Base-by-base conservation (phyloP, 495 filamentous ascomycete species). In the Aspergillus nanangensis region DNA sequence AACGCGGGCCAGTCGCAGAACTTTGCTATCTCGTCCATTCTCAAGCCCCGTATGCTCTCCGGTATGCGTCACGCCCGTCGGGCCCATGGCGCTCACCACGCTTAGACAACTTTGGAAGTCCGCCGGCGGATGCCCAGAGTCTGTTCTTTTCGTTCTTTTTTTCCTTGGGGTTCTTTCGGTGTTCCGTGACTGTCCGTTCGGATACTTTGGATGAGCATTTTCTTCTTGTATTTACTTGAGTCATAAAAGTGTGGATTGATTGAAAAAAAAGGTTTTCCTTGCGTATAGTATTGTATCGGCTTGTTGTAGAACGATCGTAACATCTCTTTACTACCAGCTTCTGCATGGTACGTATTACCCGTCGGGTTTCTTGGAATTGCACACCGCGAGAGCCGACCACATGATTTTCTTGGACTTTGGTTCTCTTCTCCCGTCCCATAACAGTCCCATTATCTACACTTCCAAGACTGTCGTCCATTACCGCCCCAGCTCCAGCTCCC, bases 1-100 rank as follows among this genome's bases (percentile, higher is more conserved):
- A 72, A 51, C 15, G 36, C 70, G 20, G 84, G 84, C 19, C 55
- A 71, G 46, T 70, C 70, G 45, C 49, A 53, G 3, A 55, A 60
- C 3, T 65, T 88, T 21, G 44, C 58, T 5, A 55, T 78, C 33
- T 55, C 57, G 19, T 47, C 54, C 13, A 39, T 33, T 22, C 37
- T 60, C 23, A 58, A 55, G 52, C 56, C 60, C 4, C 66, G 61
- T 39, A 54, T 50, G 33, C 24, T 61, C 21, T 63, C 60, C 8
- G 62, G 47, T 22, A 61, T 66, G 60, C 66, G 65, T 24, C 58
- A 58, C 53, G 56, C 57, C 39, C 60, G 58, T 25, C 66, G 65
- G 24, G 38, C 38, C 14, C 51, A 51, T 33, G 40, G 55, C 22
- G 54, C 48, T 27, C 48, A 46, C 24, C 62, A 65, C 45, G 55